phyloP scores from a whole-genome alignment of 768 basidiomycete species.

The Cyclocybe cylindracea region DNA sequence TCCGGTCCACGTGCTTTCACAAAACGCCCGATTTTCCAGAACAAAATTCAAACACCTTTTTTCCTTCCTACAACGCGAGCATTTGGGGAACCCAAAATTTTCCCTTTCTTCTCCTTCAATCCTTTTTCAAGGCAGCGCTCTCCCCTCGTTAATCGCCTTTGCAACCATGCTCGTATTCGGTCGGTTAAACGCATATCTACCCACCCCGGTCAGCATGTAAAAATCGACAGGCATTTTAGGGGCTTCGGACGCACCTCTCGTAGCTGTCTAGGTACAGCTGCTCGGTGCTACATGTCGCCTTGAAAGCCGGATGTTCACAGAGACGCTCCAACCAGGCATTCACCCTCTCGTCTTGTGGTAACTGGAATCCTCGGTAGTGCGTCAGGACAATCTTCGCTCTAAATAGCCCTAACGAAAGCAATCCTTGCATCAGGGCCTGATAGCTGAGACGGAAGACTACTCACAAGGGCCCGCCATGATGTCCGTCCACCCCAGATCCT shows the following conservation, averaged over 20 bases:
- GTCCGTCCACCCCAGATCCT: constrained; percentile 62
- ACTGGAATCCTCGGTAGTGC: constrained; percentile 66
- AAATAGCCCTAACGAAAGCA: constrained; percentile 57
- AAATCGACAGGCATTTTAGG: neutral
- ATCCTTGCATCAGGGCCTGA: neutral
- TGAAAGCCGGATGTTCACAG: constrained; percentile 63
- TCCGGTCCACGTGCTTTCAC: too few species aligned
- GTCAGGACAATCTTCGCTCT: constrained; percentile 63
- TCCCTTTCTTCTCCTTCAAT: neutral
- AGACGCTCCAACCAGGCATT: constrained; percentile 54
- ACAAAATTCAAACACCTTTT: neutral
- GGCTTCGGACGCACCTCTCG: constrained; percentile 48
- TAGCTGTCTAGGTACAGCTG: constrained; percentile 72
- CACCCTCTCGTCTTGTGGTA: constrained; percentile 51
- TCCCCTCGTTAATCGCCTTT: constrained; percentile 71
- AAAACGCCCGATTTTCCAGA: neutral
- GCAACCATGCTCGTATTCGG: constrained; percentile 79
- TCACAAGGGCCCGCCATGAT: constrained; percentile 73
- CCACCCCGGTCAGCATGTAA: neutral
- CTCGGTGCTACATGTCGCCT: constrained; percentile 66
- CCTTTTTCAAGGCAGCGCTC: constrained; percentile 53
- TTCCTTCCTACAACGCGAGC: neutral
- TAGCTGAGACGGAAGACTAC: constrained; percentile 16
- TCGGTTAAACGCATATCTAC: constrained; percentile 74
- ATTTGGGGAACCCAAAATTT: neutral